Base-by-base conservation (phyloP, 2,329 filamentous ascomycete species). In the Colletotrichum spinosum region DNA sequence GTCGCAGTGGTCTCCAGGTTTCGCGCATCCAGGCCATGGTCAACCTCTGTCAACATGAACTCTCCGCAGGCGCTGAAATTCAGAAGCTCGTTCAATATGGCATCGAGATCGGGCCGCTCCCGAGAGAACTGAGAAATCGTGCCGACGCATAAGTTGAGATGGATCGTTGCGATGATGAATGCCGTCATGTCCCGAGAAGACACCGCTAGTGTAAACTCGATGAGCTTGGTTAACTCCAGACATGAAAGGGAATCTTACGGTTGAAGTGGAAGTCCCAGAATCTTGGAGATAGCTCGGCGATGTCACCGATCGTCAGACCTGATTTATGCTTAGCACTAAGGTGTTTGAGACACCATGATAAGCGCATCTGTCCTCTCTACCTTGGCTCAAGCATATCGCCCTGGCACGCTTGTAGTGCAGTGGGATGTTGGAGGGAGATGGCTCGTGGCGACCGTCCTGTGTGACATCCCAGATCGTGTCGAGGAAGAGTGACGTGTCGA, bases 41-140 rank as follows among this genome's bases (percentile, higher is more conserved):
- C 76, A 6, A 79, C 60, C 58, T 81, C 78, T 0, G 77, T 81
- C 2, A 81, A 70, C 70, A 81, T 71, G 56, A 78, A 81, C 51
- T 78, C 71, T 33, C 74, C 73, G 42, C 68, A 71, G 35, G 68
- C 13, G 2, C 72, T 67, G 57, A 75, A 76, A 2, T 42, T 67
- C 8, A 69, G 45, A 6, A 70, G 65, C 33, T 68, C 53, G 2
- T 63, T 17, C 11, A 74, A 60, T 6, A 71, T 55, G 4, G 58
- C 46, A 2, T 3, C 25, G 12, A 74, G 67, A 54, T 71, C 69
- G 2, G 68, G 70, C 3, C 48, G 62, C 8, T 39, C 17, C 45
- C 50, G 39, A 13, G 51, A 64, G 1, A 15, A 15, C 15, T 49
- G 10, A 6, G 46, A 62, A 35, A 72, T 66, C 34, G 72, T 77